Percentiles rank a stretch among this genome's conserved stretches.
Conservation (phyloP, 495 filamentous ascomycete genomes). For the Stereocaulon alpinum region DNA sequence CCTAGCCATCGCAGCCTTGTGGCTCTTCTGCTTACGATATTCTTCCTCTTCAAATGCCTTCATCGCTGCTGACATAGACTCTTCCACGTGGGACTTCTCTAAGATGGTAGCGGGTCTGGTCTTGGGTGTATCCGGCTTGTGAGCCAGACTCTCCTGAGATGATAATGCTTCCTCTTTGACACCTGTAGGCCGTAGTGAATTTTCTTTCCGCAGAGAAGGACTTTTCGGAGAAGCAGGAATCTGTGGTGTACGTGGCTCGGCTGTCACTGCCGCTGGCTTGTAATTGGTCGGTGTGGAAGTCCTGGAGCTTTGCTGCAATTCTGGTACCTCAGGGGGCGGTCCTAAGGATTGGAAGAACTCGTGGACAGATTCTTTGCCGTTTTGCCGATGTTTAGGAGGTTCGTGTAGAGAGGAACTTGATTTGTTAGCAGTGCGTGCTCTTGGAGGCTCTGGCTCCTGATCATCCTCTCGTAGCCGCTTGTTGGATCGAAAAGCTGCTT, state of each 20-base stretch:
- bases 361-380: not conserved
- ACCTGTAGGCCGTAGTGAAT: too few species aligned
- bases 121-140: too few species aligned
- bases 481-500: not conserved
- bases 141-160: too few species aligned
- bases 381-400: not conserved
- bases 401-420: not conserved
- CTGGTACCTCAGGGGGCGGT: not conserved
- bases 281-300: not conserved
- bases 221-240: too few species aligned
- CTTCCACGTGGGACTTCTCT: not conserved
- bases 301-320: too few species aligned
- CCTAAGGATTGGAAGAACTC: not conserved
- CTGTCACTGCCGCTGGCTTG: not conserved
- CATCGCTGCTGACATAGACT: not conserved
- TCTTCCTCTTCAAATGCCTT: conserved; percentile 1
- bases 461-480: not conserved
- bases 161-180: too few species aligned
- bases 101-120: too few species aligned
- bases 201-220: not conserved
- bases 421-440: not conserved
- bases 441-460: not conserved
- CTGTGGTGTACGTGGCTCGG: not conserved
- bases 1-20: not conserved
- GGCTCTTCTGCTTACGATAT: not conserved